phyloP scores from a whole-genome alignment of 1,284 basidiomycete genomes.

The Ustilago bromivora region DNA sequence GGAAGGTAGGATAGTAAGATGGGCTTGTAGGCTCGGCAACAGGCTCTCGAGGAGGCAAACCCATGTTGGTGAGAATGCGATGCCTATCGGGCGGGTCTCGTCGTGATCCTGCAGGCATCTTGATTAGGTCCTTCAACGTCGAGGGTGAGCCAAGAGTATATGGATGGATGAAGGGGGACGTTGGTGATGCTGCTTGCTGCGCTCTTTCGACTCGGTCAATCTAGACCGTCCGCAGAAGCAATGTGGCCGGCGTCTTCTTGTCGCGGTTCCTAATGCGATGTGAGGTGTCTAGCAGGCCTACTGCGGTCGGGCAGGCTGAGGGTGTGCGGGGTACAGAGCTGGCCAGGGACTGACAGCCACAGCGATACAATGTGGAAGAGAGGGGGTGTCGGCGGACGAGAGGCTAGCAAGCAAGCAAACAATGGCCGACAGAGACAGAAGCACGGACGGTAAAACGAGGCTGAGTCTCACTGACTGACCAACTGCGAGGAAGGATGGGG shows the following conservation, averaged over 20 bases:
- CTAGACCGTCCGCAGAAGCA: background rate
- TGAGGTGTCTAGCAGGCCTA: background rate
- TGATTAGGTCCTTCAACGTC: background rate
- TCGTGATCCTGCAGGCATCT: conserved; percentile 30
- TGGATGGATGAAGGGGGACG: background rate
- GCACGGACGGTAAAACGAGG: background rate
- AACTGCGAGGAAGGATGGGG: background rate
- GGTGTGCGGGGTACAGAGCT: background rate
- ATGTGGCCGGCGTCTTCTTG: background rate
- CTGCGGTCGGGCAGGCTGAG: background rate
- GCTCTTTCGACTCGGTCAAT: background rate
- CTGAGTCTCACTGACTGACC: background rate
- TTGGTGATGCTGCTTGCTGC: background rate
- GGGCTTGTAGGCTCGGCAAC: conserved; percentile 35
- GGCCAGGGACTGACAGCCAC: background rate
- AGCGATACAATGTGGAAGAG: background rate
- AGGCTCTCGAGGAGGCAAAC: conserved; percentile 40
- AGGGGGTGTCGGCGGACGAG: background rate
- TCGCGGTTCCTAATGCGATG: background rate
- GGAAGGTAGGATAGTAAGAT: conserved; percentile 22
- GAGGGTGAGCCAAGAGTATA: background rate
- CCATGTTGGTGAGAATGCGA: conserved; percentile 48
- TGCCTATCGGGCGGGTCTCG: conserved; percentile 35
- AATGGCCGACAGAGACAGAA: background rate
- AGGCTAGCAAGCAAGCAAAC: background rate